A percentile compares a stretch with the other conserved stretches of the same genome.
Conservation (phyloP, 495 filamentous ascomycete genomes). For the Xylaria venustula region DNA sequence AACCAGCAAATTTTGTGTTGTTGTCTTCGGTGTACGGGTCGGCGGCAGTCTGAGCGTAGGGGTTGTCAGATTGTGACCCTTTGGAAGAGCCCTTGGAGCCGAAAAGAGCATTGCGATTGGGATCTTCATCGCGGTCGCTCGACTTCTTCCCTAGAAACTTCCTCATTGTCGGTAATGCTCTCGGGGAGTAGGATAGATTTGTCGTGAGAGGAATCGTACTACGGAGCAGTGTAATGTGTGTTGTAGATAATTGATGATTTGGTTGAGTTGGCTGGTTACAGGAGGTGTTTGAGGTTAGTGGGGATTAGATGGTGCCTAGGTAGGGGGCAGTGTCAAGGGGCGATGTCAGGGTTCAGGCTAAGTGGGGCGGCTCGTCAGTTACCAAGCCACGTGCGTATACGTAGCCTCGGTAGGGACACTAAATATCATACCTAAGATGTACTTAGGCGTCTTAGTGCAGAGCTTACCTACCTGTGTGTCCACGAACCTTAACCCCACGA, state of each 20-base stretch:
- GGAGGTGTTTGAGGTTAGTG: conserved; percentile 6
- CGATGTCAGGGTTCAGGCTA: neutral
- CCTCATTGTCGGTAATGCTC: conserved; percentile 49
- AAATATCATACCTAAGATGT: too few species aligned
- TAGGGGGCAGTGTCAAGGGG: too few species aligned
- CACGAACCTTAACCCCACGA: too few species aligned
- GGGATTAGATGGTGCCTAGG: neutral
- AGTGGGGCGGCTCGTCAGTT: conserved; percentile 9
- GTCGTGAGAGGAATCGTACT: neutral
- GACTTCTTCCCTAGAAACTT: conserved; percentile 67
- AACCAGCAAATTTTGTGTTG: conserved; percentile 38
- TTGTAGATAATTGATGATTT: conserved; percentile 3
- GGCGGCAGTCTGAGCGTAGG: conserved; percentile 62
- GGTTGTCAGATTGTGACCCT: conserved; percentile 55
- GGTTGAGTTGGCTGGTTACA: neutral
- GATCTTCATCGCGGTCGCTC: conserved; percentile 56
- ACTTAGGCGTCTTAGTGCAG: too few species aligned
- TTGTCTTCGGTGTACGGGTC: conserved; percentile 63
- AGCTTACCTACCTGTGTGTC: too few species aligned
- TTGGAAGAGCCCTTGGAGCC: conserved; percentile 63
- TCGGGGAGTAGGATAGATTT: neutral
- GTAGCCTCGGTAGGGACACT: too few species aligned
- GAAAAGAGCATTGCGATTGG: conserved; percentile 59
- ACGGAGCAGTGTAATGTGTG: neutral
- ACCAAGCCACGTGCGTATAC: neutral